Conservation (phyloP, 257 asterid species). For the Salvia miltiorrhiza region DNA sequence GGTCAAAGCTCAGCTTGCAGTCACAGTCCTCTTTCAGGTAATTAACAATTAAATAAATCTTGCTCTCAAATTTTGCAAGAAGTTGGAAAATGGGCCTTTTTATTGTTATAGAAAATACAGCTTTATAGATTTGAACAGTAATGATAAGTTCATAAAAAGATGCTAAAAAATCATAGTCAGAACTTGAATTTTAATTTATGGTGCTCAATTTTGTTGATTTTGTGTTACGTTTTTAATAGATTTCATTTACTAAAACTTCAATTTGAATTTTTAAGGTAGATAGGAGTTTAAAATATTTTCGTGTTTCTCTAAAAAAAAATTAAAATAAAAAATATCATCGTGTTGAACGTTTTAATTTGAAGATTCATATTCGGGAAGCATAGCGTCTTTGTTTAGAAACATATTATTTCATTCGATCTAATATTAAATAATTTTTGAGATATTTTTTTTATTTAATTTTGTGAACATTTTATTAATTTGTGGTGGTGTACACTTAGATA, state of each 20-base stretch:
- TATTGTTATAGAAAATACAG: neutral
- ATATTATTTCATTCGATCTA: neutral
- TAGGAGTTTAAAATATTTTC: too few species aligned
- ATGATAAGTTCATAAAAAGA: too few species aligned
- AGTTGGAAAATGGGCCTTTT: neutral
- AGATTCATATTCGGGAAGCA: neutral
- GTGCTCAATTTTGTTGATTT: neutral
- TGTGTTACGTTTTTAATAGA: neutral
- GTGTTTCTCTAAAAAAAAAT: too few species aligned
- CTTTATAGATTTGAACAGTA: neutral
- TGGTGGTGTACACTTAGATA: too few species aligned
- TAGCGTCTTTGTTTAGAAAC: too few species aligned
- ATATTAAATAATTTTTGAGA: neutral
- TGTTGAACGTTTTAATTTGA: neutral
- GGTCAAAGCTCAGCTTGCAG: slow-evolving; percentile 40
- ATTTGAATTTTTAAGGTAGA: neutral
- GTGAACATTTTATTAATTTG: neutral
- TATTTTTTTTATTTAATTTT: neutral
- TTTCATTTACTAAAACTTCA: neutral
- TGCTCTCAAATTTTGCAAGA: neutral
- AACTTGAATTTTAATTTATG: neutral
- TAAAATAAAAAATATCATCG: neutral
- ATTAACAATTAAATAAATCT: neutral
- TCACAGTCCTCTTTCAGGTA: slow-evolving; percentile 41
- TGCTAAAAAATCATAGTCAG: neutral